These are phyloP conservation scores for Trichoderma simmonsii DNA, from an alignment of 2,329 filamentous ascomycete species.

Conservation along the genomic window DNA sequence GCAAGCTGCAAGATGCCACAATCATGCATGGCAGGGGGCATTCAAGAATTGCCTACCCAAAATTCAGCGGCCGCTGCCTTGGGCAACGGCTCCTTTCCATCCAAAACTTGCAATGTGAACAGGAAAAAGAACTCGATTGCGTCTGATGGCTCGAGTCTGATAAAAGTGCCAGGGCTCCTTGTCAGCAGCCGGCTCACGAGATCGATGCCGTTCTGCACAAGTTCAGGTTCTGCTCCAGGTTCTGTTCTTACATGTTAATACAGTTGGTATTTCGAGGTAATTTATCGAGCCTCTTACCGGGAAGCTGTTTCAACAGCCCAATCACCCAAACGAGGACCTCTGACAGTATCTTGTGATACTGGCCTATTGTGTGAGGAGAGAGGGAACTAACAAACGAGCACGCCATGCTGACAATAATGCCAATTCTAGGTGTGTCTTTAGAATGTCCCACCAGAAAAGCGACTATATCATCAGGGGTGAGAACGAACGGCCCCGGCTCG, in stretches of 20 bases:
- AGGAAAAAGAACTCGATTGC: slow-evolving; percentile 65
- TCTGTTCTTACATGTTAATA: slow-evolving; percentile 41
- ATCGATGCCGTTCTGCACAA: slow-evolving; percentile 71
- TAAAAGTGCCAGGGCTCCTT: slow-evolving; percentile 59
- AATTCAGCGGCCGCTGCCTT: slow-evolving; percentile 73
- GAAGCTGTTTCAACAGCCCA: slow-evolving; percentile 59
- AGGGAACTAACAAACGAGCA: slow-evolving; percentile 66
- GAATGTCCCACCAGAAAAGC: slow-evolving; percentile 61
- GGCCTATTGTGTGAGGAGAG: slow-evolving; percentile 41
- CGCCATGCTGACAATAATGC: slow-evolving; percentile 67
- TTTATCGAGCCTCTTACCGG: slow-evolving; percentile 41
- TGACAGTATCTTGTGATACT: slow-evolving; percentile 47
- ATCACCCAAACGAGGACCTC: slow-evolving; percentile 61
- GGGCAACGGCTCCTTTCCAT: slow-evolving; percentile 69
- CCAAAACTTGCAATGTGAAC: slow-evolving; percentile 67
- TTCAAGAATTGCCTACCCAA: slow-evolving; percentile 54
- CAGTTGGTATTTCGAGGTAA: not conserved
- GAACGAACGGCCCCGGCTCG: slow-evolving; percentile 72
- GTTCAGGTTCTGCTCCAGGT: slow-evolving; percentile 67
- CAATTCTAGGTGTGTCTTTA: slow-evolving; percentile 62
- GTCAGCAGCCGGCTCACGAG: slow-evolving; percentile 63
- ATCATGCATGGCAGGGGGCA: not conserved
- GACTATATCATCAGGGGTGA: slow-evolving; percentile 63
- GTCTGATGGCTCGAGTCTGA: slow-evolving; percentile 53
- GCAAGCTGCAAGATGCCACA: not conserved